These are phyloP conservation scores for Blastocystis sp. DNA, from an alignment of 352 stramenopile genomes.

Conservation along the genomic window DNA sequence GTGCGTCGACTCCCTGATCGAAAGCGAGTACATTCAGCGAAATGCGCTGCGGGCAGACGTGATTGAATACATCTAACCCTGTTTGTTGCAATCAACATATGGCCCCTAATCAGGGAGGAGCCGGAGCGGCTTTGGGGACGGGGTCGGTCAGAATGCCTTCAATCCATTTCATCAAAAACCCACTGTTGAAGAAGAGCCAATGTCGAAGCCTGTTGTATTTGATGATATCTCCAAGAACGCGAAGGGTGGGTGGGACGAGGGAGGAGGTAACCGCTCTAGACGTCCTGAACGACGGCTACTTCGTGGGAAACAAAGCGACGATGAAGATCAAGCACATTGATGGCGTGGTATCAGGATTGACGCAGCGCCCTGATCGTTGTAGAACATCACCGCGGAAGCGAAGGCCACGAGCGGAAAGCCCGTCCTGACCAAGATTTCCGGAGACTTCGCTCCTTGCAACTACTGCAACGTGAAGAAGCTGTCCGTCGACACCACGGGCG, in stretches of 20 bases:
- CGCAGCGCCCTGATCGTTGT: background rate
- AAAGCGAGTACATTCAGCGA: slow-evolving; percentile 47
- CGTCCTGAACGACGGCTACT: slow-evolving; percentile 41
- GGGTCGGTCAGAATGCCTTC: background rate
- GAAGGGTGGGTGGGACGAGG: background rate
- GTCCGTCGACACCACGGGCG: slow-evolving; percentile 5
- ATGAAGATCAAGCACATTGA: slow-evolving; percentile 52
- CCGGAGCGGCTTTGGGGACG: background rate
- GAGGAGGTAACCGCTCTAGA: background rate
- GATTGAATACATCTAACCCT: slow-evolving; percentile 10
- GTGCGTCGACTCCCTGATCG: background rate
- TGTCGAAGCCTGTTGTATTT: slow-evolving; percentile 34
- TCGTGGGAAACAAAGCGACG: slow-evolving; percentile 12
- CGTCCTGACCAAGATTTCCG: slow-evolving; percentile 44
- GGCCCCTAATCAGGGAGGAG: background rate
- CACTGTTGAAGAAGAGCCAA: background rate
- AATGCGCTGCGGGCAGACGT: background rate
- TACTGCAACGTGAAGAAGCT: slow-evolving; percentile 32
- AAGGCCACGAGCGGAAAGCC: slow-evolving; percentile 4
- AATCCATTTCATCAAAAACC: slow-evolving; percentile 13
- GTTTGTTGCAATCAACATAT: slow-evolving; percentile 16
- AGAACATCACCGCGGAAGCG: slow-evolving; percentile 26
- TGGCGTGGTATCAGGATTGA: background rate
- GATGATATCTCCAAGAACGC: slow-evolving; percentile 45
- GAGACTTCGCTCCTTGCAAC: slow-evolving; percentile 30